A percentile compares a stretch with the other conserved stretches of the same genome.
These are phyloP conservation scores for Termitomyces sp. DNA, from an alignment of 1,284 basidiomycete genomes.

Conservation along the genomic window DNA sequence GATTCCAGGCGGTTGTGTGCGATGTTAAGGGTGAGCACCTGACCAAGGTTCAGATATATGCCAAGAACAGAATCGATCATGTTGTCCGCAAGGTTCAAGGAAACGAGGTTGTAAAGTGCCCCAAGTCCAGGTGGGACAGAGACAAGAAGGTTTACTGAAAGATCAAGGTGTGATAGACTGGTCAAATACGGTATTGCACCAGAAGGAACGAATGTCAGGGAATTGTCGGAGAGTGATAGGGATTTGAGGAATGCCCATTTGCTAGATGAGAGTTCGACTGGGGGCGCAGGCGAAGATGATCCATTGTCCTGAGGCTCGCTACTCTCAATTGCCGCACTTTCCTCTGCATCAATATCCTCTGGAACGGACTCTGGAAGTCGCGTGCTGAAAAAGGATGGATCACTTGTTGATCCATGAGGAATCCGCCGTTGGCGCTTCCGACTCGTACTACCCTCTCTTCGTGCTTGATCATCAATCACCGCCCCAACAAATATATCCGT, in stretches of 20 bases:
- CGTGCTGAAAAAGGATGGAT: conserved; percentile 47
- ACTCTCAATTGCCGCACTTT: conserved; percentile 19
- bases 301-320: conserved; percentile 18
- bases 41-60: conserved; percentile 79
- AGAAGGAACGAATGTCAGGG: conserved; percentile 76
- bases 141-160: conserved; percentile 86
- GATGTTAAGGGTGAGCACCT: conserved; percentile 73
- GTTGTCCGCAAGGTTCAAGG: conserved; percentile 90
- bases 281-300: conserved; percentile 27
- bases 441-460: conserved; percentile 50
- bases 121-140: conserved; percentile 78
- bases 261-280: conserved; percentile 46
- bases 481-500: conserved; percentile 74
- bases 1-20: conserved; percentile 87
- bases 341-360: conserved; percentile 44
- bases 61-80: conserved; percentile 94
- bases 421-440: conserved; percentile 43
- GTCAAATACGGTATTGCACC: conserved; percentile 69
- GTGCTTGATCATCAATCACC: conserved; percentile 68
- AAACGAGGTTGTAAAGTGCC: conserved; percentile 70
- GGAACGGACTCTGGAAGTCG: conserved; percentile 54
- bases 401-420: conserved; percentile 34
- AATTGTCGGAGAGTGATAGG: conserved; percentile 78
- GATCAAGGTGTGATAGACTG: conserved; percentile 81
- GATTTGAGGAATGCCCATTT: conserved; percentile 80